phyloP scores from a whole-genome alignment of 164 flowering plant species.

The Akebia trifoliata region DNA sequence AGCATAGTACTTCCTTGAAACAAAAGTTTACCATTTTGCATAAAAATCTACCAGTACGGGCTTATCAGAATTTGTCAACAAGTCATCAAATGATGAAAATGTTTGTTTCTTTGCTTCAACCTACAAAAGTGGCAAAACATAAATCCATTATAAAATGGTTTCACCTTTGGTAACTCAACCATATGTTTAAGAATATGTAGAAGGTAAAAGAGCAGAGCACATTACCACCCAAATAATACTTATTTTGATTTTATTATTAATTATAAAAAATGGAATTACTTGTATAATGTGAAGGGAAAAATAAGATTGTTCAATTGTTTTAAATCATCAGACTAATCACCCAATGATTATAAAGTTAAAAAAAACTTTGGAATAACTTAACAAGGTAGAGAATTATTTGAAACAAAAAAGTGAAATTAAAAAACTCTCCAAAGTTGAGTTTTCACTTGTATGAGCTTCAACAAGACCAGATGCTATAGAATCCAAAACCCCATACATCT shows the following conservation, averaged over 20 bases:
- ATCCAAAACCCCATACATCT: constrained; percentile 78
- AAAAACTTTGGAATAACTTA: neutral
- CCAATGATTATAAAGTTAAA: neutral
- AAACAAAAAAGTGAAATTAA: neutral
- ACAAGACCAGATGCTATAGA: constrained; percentile 65
- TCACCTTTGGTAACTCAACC: neutral
- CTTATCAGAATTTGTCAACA: constrained; percentile 69
- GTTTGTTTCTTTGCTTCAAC: constrained; percentile 76
- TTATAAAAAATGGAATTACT: no score
- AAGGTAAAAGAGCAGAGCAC: neutral
- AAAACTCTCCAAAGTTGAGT: constrained; percentile 65
- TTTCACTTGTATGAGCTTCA: constrained; percentile 57
- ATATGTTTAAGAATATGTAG: neutral
- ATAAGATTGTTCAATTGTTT: no score
- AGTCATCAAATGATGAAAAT: constrained; percentile 68
- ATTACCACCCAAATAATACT: neutral
- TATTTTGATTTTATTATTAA: no score
- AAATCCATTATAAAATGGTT: neutral
- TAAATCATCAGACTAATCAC: neutral
- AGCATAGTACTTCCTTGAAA: no score
- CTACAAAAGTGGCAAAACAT: constrained; percentile 29
- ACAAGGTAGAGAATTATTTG: neutral
- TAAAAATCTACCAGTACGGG: constrained; percentile 92
- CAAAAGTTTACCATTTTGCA: constrained; percentile 71
- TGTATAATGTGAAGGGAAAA: no score